These are phyloP conservation scores for Metschnikowia peoriensis DNA, from an alignment of 805 yeast genomes.

Conservation along the genomic window DNA sequence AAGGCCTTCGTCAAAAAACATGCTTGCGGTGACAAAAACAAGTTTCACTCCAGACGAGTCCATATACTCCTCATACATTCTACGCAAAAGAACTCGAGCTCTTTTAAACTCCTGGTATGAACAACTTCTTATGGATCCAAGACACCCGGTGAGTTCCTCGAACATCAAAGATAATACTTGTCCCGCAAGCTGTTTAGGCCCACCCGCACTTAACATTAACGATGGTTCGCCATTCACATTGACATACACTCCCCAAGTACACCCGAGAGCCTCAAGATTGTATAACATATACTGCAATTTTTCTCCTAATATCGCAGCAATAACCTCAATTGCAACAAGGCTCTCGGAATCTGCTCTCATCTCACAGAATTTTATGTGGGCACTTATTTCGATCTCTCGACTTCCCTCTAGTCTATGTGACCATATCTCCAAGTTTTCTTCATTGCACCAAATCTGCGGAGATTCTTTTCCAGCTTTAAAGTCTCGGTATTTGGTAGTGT, in stretches of 20 bases:
- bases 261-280: conserved; percentile 53
- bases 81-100: conserved; percentile 48
- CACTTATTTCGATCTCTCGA: conserved; percentile 2
- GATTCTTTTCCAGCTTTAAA: neutral
- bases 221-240: conserved; percentile 55
- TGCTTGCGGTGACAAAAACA: conserved; percentile 49
- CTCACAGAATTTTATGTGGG: conserved; percentile 45
- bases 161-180: conserved; percentile 34
- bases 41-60: conserved; percentile 46
- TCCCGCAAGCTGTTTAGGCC: conserved; percentile 44
- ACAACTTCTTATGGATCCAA: conserved; percentile 10
- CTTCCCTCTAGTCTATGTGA: neutral
- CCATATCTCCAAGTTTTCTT: conserved; percentile 10
- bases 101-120: conserved; percentile 37
- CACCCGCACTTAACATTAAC: conserved; percentile 51
- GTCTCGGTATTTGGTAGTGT: conserved; percentile 3
- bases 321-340: conserved; percentile 51
- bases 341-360: conserved; percentile 31
- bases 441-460: conserved; percentile 5
- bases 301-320: conserved; percentile 47
- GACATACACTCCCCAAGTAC: conserved; percentile 55
- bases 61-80: conserved; percentile 44
- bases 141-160: conserved; percentile 25
- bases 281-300: conserved; percentile 45
- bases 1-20: conserved; percentile 54